Base-by-base conservation (phyloP, 2,329 filamentous ascomycete genomes). In the Paracoccidioides lutzii region DNA sequence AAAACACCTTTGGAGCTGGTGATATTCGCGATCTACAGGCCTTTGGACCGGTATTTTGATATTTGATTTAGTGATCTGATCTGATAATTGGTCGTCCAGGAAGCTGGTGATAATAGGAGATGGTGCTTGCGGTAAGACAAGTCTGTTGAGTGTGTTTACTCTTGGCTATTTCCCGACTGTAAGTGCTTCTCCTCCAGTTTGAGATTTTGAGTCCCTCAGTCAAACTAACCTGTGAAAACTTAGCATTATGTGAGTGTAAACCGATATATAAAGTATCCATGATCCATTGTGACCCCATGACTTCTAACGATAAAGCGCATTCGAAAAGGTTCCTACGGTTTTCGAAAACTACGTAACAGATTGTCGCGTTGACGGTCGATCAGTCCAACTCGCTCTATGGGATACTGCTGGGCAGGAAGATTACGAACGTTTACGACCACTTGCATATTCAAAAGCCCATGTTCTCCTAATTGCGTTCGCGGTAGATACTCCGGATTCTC, bases 341-440 rank as follows among this genome's bases (percentile, higher is more conserved):
- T 98, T 98, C 73, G 93, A 98, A 70, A 98, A 98, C 76, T 98
- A 98, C 68, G 93, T 98, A 61, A 98, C 93, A 64, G 93, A 98
- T 75, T 98, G 93, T 74, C 82, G 91, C 75, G 93, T 98, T 58
- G 93, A 98, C 70, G 93, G 93, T 67, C 95, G 95, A 71, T 95
- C 89, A n/a, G 93, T 98, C 42, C 93, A 98, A 75, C 80, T 98
- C 60, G 93, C 93, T 53, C 77, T 98, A 65, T 98, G 93, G 93
- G 93, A 98, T 83, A 98, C 93, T n/a, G 93, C 93, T 53, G 93
- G 93, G 58, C 93, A 98, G 73, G 93, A 98, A 79, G 93, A 98
- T 70, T 98, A 98, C 71, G 93, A 98, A 73, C 81, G 93, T 69
- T 77, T 98, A 74, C 86, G 93, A 60, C 93, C 93, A 53, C 79